A percentile compares a stretch with the other conserved stretches of the same genome.
phyloP scores from a whole-genome alignment of 2,329 filamentous ascomycete species.

The Ceratocystiopsis sp. region DNA sequence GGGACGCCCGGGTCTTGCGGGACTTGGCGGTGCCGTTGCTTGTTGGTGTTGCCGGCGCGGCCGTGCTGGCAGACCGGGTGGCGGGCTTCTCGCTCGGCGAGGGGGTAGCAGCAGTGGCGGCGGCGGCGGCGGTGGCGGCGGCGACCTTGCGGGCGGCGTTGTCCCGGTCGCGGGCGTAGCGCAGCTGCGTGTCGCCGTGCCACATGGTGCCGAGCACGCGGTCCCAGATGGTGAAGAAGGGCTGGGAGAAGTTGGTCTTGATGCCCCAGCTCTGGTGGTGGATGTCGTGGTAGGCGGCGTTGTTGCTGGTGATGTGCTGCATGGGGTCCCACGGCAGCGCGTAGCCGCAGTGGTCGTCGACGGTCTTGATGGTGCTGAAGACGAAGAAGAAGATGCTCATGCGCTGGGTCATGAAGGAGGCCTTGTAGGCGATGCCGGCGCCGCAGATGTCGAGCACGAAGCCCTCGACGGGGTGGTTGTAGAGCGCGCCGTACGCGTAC shows the following conservation, averaged over 20 bases:
- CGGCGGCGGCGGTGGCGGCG: neutral
- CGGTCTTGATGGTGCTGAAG: slow-evolving; percentile 81
- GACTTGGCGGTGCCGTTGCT: slow-evolving; percentile 2
- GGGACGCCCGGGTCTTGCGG: neutral
- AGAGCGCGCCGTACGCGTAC: slow-evolving; percentile 90
- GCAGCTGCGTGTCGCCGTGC: slow-evolving; percentile 40
- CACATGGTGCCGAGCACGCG: slow-evolving; percentile 65
- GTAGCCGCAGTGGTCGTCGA: slow-evolving; percentile 96
- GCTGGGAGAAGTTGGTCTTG: slow-evolving; percentile 85
- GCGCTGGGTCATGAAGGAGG: slow-evolving; percentile 65
- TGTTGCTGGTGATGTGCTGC: slow-evolving; percentile 84
- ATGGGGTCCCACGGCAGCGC: slow-evolving; percentile 89
- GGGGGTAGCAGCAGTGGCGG: neutral
- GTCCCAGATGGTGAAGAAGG: slow-evolving; percentile 96
- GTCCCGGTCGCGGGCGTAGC: slow-evolving; percentile 24
- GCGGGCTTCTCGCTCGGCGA: neutral
- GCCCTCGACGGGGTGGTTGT: slow-evolving; percentile 90
- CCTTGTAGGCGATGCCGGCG: slow-evolving; percentile 66
- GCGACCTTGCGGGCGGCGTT: slow-evolving; percentile 22
- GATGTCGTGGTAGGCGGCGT: slow-evolving; percentile 91
- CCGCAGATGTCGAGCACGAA: slow-evolving; percentile 87
- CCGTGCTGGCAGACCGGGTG: neutral
- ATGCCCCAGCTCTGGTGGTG: slow-evolving; percentile 99
- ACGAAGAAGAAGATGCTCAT: slow-evolving; percentile 85
- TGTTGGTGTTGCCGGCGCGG: neutral